These are phyloP conservation scores for Daedaleopsis nitida DNA, from an alignment of 768 basidiomycete genomes.

Conservation along the genomic window DNA sequence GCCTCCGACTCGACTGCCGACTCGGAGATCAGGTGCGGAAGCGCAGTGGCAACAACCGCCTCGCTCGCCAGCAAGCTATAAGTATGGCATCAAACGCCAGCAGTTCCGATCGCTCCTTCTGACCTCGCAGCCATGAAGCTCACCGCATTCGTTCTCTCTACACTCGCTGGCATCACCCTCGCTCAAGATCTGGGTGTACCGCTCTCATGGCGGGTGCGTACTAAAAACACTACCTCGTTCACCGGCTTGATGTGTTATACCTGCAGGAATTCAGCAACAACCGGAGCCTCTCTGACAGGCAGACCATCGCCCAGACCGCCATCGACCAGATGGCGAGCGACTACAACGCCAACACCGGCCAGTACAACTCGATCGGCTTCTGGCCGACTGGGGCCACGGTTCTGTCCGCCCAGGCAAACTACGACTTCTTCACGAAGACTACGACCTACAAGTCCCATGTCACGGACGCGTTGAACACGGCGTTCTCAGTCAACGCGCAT, in stretches of 20 bases:
- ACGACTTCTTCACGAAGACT: conserved; percentile 42
- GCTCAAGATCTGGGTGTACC: conserved; percentile 46
- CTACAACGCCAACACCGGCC: conserved; percentile 35
- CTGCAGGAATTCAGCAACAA: conserved; percentile 45
- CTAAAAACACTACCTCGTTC: background rate
- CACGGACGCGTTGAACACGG: conserved; percentile 43
- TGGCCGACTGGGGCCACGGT: conserved; percentile 46
- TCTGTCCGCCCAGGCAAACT: conserved; percentile 48
- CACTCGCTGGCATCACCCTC: background rate
- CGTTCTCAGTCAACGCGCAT: conserved; percentile 39
- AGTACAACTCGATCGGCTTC: conserved; percentile 53
- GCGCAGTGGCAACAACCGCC: too few relatives aligned
- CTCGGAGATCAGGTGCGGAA: too few relatives aligned
- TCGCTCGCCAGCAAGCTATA: too few relatives aligned
- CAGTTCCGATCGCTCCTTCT: too few relatives aligned
- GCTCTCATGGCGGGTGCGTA: conserved; percentile 45
- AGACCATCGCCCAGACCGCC: conserved; percentile 44
- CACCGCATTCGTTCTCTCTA: too few relatives aligned
- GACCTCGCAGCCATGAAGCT: too few relatives aligned
- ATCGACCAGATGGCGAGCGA: conserved; percentile 44
- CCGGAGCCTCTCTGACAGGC: conserved; percentile 39
- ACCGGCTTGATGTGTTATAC: background rate
- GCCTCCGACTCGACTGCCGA: too few relatives aligned
- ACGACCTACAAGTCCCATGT: conserved; percentile 41
- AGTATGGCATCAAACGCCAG: too few relatives aligned